Evolutionary conservation across 371 early-diverging fungal genomes (phyloP).

Genomic region (Dinochytrium kinnereticum): DNA sequence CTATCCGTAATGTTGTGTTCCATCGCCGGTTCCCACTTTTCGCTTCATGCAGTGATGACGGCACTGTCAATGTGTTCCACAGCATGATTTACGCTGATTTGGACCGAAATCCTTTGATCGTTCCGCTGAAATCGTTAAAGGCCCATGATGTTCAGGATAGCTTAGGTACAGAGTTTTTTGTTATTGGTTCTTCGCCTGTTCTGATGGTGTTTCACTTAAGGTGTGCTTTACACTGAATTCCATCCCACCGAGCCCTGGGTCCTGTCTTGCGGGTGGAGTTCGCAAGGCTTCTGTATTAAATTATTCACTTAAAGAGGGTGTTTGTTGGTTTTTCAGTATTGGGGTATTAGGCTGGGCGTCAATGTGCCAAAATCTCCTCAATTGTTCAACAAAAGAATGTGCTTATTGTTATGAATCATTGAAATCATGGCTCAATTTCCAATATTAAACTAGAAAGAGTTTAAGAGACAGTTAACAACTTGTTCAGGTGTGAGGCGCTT

Average conservation of each 20-base stretch:
- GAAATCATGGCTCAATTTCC: too few species aligned
- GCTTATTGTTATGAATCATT: too few species aligned
- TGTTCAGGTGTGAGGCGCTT: too few species aligned
- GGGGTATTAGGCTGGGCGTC: not conserved
- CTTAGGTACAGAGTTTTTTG: too few species aligned
- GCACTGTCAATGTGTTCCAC: conserved; percentile 92
- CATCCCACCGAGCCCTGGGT: conserved; percentile 98
- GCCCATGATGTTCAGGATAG: conserved; percentile 77
- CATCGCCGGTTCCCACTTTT: conserved; percentile 92
- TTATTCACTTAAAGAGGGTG: conserved; percentile 43
- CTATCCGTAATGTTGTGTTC: conserved; percentile 86
- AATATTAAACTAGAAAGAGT: not conserved
- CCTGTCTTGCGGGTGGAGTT: conserved; percentile 61
- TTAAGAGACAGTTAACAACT: not conserved
- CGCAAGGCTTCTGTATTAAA: conserved; percentile 35
- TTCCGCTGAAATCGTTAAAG: conserved; percentile 93
- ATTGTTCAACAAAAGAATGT: too few species aligned
- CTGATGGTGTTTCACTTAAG: too few species aligned
- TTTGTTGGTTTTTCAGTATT: not conserved
- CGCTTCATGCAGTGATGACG: conserved; percentile 93
- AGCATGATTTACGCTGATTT: conserved; percentile 95
- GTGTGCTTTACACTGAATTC: conserved; percentile 82
- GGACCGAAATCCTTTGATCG: conserved; percentile 94
- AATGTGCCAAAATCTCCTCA: too few species aligned
- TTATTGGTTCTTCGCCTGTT: too few species aligned